Evolutionary conservation across 2,329 filamentous ascomycete genomes (phyloP).

Genomic region (Cercospora berteroae): DNA sequence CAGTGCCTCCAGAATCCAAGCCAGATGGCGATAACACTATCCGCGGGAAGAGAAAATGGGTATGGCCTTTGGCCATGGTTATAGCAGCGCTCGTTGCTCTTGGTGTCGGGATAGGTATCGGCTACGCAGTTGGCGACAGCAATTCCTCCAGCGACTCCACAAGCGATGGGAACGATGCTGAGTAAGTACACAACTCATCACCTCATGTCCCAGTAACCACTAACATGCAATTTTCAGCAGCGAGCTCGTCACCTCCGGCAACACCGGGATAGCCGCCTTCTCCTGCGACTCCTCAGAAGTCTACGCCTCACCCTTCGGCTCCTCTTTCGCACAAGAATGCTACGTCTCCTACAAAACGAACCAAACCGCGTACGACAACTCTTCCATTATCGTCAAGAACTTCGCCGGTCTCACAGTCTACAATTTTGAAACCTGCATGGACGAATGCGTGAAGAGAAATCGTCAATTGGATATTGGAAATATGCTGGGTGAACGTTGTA

Average conservation of each 20-base stretch:
- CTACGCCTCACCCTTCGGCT: constrained; percentile 14
- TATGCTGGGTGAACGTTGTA: constrained; percentile 7
- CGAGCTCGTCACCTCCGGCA: constrained; percentile 8
- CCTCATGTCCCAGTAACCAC: not conserved
- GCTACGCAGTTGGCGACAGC: constrained; percentile 13
- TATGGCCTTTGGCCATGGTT: constrained; percentile 10
- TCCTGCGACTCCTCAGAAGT: not conserved
- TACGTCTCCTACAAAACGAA: constrained; percentile 14
- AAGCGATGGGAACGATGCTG: not conserved
- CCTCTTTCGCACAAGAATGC: constrained; percentile 14
- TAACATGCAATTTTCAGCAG: not conserved
- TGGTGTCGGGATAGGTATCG: constrained; percentile 10
- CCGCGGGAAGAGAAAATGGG: constrained; percentile 1
- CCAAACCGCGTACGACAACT: constrained; percentile 15
- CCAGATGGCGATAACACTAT: not conserved
- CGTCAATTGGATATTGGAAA: constrained; percentile 11
- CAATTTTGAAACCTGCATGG: constrained; percentile 13
- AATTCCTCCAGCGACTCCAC: not conserved
- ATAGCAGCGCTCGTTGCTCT: constrained; percentile 3
- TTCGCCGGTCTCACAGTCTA: constrained; percentile 14
- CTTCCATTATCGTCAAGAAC: constrained; percentile 12
- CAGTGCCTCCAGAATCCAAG: not conserved
- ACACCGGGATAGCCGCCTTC: constrained; percentile 10
- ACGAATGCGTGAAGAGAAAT: constrained; percentile 13
- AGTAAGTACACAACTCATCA: not conserved